phyloP scores from a whole-genome alignment of 2,329 filamentous ascomycete species.

The Hortaea werneckii region DNA sequence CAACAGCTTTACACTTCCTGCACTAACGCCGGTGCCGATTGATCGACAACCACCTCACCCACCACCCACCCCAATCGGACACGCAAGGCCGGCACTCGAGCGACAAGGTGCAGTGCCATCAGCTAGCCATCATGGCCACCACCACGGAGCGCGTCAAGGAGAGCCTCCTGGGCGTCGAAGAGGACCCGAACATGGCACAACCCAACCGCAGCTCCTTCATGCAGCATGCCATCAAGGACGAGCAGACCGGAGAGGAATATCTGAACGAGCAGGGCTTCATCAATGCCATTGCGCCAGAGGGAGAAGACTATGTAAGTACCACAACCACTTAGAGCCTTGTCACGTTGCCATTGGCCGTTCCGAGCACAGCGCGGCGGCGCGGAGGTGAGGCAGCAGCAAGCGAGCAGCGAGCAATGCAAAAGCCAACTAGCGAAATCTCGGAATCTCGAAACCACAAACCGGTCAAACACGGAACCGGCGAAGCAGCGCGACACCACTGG shows the following conservation, averaged over 20 bases:
- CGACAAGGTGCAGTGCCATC: constrained; percentile 20
- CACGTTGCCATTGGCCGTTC: neutral
- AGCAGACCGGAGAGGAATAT: constrained; percentile 63
- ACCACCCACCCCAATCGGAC: too few species aligned
- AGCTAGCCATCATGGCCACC: constrained; percentile 27
- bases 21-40: too few species aligned
- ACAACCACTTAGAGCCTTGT: neutral
- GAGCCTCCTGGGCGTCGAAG: constrained; percentile 53
- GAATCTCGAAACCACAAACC: too few species aligned
- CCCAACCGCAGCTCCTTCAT: constrained; percentile 69
- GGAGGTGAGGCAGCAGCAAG: too few species aligned
- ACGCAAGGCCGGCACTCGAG: too few species aligned
- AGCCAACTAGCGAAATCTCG: too few species aligned
- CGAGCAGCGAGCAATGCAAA: too few species aligned
- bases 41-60: too few species aligned
- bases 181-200: constrained; percentile 52
- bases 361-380: neutral
- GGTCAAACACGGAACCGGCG: too few species aligned
- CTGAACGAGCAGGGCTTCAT: constrained; percentile 85
- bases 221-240: constrained; percentile 64
- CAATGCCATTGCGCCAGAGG: constrained; percentile 63
- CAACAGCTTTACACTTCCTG: too few species aligned
- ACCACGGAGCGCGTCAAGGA: constrained; percentile 59
- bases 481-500: too few species aligned
- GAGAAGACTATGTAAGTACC: constrained; percentile 70